These are phyloP conservation scores for Phytophthora macrochlamydospora DNA, from an alignment of 352 stramenopile species.

Conservation along the genomic window DNA sequence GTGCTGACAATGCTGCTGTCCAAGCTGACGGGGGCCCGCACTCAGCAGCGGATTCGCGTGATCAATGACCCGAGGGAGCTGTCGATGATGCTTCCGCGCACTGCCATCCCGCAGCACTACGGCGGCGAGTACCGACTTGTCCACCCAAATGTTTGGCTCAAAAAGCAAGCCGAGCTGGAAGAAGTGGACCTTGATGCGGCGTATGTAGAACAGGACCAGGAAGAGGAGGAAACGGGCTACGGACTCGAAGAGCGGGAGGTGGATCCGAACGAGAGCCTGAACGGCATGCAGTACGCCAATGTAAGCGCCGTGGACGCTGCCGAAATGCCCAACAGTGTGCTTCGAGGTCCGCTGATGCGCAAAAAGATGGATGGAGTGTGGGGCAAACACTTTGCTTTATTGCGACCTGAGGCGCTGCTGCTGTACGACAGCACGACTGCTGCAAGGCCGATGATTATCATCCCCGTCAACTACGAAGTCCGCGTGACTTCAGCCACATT, in stretches of 20 bases:
- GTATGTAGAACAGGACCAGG: slow-evolving; percentile 16
- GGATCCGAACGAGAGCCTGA: slow-evolving; percentile 50
- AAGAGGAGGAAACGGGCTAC: slow-evolving; percentile 57
- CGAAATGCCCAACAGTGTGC: slow-evolving; percentile 73
- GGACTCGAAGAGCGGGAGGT: slow-evolving; percentile 27
- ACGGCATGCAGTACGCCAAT: slow-evolving; percentile 84
- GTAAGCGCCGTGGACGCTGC: slow-evolving; percentile 65
- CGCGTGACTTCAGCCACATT: slow-evolving; percentile 50
- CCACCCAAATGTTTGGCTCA: slow-evolving; percentile 61
- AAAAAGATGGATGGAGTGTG: slow-evolving; percentile 76
- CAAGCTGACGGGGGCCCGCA: slow-evolving; percentile 52
- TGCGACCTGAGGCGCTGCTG: slow-evolving; percentile 73
- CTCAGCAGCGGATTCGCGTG: slow-evolving; percentile 58
- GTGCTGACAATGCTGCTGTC: slow-evolving; percentile 59
- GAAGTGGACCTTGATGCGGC: slow-evolving; percentile 60
- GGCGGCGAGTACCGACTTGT: slow-evolving; percentile 62
- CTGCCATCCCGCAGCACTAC: slow-evolving; percentile 64
- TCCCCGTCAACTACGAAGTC: slow-evolving; percentile 73
- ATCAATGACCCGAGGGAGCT: slow-evolving; percentile 52
- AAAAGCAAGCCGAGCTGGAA: slow-evolving; percentile 75
- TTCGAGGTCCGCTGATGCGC: slow-evolving; percentile 66
- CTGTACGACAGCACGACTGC: slow-evolving; percentile 67
- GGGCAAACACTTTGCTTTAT: slow-evolving; percentile 70
- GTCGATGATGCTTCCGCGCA: slow-evolving; percentile 45
- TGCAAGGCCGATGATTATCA: slow-evolving; percentile 73